These are phyloP conservation scores for Podila clonocystis DNA, from an alignment of 192 early-diverging fungal species.

Conservation along the genomic window DNA sequence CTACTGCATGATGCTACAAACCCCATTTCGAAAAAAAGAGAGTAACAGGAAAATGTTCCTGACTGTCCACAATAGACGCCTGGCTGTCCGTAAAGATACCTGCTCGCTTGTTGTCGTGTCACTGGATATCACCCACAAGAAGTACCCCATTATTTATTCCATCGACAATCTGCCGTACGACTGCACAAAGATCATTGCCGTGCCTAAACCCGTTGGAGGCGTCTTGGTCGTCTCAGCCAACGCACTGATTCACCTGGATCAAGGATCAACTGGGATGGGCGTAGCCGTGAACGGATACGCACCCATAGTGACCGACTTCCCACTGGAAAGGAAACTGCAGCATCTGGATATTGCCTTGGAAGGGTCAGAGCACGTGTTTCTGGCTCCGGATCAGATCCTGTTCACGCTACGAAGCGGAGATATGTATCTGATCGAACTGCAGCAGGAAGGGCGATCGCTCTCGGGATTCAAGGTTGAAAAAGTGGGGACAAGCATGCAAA, in stretches of 20 bases:
- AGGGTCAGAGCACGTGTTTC: constrained; percentile 66
- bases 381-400: constrained; percentile 78
- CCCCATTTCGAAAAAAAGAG: neutral
- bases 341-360: constrained; percentile 78
- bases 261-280: constrained; percentile 82
- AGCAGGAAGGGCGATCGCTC: constrained; percentile 82
- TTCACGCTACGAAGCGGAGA: constrained; percentile 79
- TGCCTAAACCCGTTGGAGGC: constrained; percentile 89
- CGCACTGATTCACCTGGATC: constrained; percentile 86
- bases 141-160: constrained; percentile 85
- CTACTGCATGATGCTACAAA: neutral
- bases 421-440: constrained; percentile 77
- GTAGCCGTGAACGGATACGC: constrained; percentile 80
- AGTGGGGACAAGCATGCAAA: constrained; percentile 57
- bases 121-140: constrained; percentile 77
- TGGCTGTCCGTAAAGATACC: constrained; percentile 75
- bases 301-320: constrained; percentile 55
- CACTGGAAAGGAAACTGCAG: constrained; percentile 55
- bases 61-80: constrained; percentile 54
- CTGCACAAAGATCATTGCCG: constrained; percentile 69
- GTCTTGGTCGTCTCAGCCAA: constrained; percentile 83
- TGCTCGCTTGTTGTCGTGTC: constrained; percentile 85
- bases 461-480: constrained; percentile 71
- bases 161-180: constrained; percentile 87
- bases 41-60: neutral